A percentile compares a stretch with the other conserved stretches of the same genome.
phyloP scores from a whole-genome alignment of 2,329 filamentous ascomycete genomes.

The Clarireedia monteithiana region DNA sequence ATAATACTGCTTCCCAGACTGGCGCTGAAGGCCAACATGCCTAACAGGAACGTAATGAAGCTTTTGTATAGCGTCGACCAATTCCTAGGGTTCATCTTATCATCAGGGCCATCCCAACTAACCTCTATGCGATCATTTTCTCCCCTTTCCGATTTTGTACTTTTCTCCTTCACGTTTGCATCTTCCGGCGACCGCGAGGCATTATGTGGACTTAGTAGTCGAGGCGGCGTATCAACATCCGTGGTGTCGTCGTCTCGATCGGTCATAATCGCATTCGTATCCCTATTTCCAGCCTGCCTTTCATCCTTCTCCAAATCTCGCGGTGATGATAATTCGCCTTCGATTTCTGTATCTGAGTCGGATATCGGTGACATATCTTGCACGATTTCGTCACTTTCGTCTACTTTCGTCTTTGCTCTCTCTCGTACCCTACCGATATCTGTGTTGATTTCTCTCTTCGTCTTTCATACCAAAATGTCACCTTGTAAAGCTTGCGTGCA shows the following conservation, averaged over 20 bases:
- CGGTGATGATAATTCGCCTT: neutral
- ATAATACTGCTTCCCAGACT: conserved; percentile 44
- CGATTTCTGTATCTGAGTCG: neutral
- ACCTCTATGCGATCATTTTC: conserved; percentile 75
- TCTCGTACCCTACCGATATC: no score
- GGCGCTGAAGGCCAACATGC: conserved; percentile 42
- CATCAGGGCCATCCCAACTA: conserved; percentile 37
- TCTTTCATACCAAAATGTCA: no score
- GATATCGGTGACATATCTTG: neutral
- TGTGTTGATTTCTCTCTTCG: no score
- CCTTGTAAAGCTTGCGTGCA: no score
- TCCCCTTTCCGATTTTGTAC: no score
- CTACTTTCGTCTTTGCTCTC: no score
- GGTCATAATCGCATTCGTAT: neutral
- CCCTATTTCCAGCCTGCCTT: neutral
- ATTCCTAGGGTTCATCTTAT: conserved; percentile 40
- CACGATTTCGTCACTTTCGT: no score
- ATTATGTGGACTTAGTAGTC: neutral
- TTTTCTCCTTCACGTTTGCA: neutral
- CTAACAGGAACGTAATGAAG: conserved; percentile 41
- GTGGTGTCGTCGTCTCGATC: neutral
- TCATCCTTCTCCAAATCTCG: conserved; percentile 1
- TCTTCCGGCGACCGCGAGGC: neutral
- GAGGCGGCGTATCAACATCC: conserved; percentile 1
- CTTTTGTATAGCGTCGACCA: conserved; percentile 37